These are phyloP conservation scores for Kodamaea restingae DNA, from an alignment of 805 yeast genomes.

Conservation along the genomic window DNA sequence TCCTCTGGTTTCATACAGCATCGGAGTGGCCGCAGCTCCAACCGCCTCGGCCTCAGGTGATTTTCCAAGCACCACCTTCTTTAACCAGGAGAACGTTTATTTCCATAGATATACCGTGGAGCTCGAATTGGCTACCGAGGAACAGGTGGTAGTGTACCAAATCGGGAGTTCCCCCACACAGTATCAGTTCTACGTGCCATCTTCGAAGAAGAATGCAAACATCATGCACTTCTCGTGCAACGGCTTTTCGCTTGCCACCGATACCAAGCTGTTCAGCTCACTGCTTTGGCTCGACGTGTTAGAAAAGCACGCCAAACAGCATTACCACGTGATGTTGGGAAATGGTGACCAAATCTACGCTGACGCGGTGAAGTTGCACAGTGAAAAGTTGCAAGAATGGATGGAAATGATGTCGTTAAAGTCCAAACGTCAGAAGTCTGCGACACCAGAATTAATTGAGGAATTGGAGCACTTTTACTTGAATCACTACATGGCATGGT, in stretches of 20 bases:
- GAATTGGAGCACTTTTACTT: conserved; percentile 68
- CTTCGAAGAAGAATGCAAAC: conserved; percentile 65
- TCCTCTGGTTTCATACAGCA: conserved; percentile 3
- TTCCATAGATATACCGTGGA: conserved; percentile 68
- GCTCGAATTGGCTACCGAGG: conserved; percentile 44
- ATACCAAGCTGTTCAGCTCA: conserved; percentile 63
- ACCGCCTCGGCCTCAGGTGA: conserved; percentile 30
- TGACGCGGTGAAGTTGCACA: conserved; percentile 67
- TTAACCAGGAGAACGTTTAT: conserved; percentile 41
- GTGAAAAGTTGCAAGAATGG: conserved; percentile 61
- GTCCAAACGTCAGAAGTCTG: conserved; percentile 36
- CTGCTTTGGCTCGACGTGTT: conserved; percentile 86
- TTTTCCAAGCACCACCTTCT: conserved; percentile 43
- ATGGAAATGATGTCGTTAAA: conserved; percentile 46
- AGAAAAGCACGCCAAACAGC: conserved; percentile 49
- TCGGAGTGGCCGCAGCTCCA: background rate
- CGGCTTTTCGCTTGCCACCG: conserved; percentile 77
- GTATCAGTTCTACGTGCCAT: conserved; percentile 69
- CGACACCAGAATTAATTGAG: conserved; percentile 43
- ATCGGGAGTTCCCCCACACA: conserved; percentile 42
- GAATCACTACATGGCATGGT: conserved; percentile 78
- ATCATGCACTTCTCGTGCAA: conserved; percentile 83
- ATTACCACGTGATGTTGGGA: conserved; percentile 91
- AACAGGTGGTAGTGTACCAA: conserved; percentile 61
- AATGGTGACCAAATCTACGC: conserved; percentile 97